Percentiles rank a stretch among this genome's conserved stretches.
Conservation (phyloP, 495 filamentous ascomycete species). For the Penicillium chermesinum region DNA sequence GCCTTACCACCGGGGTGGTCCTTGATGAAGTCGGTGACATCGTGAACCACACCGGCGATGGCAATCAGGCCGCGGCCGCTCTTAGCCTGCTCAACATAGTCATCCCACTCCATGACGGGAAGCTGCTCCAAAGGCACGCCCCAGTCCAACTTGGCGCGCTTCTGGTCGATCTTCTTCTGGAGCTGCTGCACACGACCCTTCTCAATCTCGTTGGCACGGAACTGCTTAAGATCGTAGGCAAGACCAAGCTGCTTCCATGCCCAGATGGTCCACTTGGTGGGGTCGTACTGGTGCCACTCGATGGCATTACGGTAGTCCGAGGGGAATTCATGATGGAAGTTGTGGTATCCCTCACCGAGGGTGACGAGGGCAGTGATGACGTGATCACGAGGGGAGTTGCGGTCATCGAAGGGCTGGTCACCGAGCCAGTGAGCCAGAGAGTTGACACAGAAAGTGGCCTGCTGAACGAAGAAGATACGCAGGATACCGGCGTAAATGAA, state of each 20-base stretch:
- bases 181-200: conserved; percentile 95
- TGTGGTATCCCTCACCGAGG: conserved; percentile 97
- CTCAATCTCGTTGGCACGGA: conserved; percentile 97
- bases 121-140: conserved; percentile 89
- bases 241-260: conserved; percentile 88
- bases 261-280: conserved; percentile 98
- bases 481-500: conserved; percentile 95
- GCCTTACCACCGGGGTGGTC: conserved; percentile 96
- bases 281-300: conserved; percentile 97
- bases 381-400: conserved; percentile 96
- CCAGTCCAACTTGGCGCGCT: conserved; percentile 90
- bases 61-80: conserved; percentile 83
- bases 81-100: conserved; percentile 83
- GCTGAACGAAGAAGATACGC: conserved; percentile 96
- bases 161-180: conserved; percentile 99
- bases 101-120: conserved; percentile 94
- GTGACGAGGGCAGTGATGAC: conserved; percentile 93
- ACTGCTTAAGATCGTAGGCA: conserved; percentile 94
- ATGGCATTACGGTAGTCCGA: conserved; percentile 99
- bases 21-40: conserved; percentile 90
- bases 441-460: conserved; percentile 99
- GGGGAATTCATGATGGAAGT: conserved; percentile 99
- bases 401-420: conserved; percentile 98
- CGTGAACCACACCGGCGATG: conserved; percentile 92
- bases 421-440: conserved; percentile 98